phyloP scores from a whole-genome alignment of 768 basidiomycete genomes.

The Amanita rubescens region DNA sequence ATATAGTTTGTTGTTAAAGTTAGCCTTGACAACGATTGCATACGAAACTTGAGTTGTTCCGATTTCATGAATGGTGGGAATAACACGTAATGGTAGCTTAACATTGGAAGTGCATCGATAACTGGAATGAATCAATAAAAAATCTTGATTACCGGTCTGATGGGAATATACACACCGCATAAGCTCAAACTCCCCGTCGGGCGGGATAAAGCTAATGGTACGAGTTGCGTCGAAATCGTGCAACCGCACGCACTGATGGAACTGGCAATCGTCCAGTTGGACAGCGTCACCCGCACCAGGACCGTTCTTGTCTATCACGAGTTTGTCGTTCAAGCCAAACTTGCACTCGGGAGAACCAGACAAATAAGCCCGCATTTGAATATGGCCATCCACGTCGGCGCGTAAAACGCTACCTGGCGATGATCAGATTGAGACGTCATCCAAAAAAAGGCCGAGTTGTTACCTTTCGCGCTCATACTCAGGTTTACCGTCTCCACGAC shows the following conservation, averaged over 20 bases:
- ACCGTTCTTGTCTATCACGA: slow-evolving; percentile 87
- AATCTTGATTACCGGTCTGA: not conserved
- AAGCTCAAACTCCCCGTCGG: slow-evolving; percentile 97
- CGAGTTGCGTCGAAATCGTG: slow-evolving; percentile 91
- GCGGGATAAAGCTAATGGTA: slow-evolving; percentile 95
- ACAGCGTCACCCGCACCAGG: slow-evolving; percentile 70
- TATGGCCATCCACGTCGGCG: slow-evolving; percentile 97
- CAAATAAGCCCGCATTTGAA: slow-evolving; percentile 96
- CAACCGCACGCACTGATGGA: slow-evolving; percentile 96
- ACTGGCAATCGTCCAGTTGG: slow-evolving; percentile 95
- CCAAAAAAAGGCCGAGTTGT: slow-evolving; percentile 13
- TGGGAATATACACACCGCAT: slow-evolving; percentile 66
- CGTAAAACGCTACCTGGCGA: slow-evolving; percentile 72
- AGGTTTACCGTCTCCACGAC: slow-evolving; percentile 96
- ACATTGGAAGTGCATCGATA: slow-evolving; percentile 96
- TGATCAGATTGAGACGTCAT: not conserved
- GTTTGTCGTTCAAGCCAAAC: slow-evolving; percentile 97
- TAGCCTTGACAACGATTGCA: slow-evolving; percentile 78
- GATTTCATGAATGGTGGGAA: slow-evolving; percentile 88
- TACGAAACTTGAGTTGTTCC: slow-evolving; percentile 92
- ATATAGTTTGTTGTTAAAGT: slow-evolving; percentile 86
- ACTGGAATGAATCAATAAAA: slow-evolving; percentile 33
- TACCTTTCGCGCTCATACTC: slow-evolving; percentile 96
- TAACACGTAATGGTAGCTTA: slow-evolving; percentile 85
- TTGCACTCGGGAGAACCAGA: slow-evolving; percentile 98